Base-by-base conservation (phyloP, 371 early-diverging fungal genomes). In the Saksenaea vasiformis region DNA sequence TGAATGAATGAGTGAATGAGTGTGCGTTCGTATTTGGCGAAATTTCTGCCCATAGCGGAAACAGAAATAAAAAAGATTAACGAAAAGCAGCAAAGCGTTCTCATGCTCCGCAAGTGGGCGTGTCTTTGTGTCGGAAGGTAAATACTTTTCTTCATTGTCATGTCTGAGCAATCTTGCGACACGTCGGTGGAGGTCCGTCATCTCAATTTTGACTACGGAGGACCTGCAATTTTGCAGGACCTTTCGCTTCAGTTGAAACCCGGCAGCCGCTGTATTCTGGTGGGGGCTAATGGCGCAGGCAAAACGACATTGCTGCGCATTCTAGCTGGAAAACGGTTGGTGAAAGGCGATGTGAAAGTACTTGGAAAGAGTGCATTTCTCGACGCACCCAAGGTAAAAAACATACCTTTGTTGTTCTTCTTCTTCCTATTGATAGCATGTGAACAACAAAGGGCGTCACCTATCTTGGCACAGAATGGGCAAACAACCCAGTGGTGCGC, bases 391-490 rank as follows among this genome's bases (percentile, higher is more conserved):
- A 53, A 61, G 66, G 74, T 77, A 67, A 64, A 71, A 41, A 3
- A 41, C 3, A 31, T 11, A 38, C 28, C n/a, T 27, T 9, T 1
- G 5, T 24, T 47, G 13, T 58, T 27, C 8, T 15, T 43, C 24
- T 43, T 56, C 15, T 44, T 44, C 24, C 14, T 47, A 27, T 3
- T 17, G 39, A 34, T 15, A 55, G 60, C 28, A n/a, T 53, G 35
- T 27, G 37, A 19, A 60, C 10, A 35, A 31, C 7, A 28, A 56
- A 87, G 86, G 87, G 88, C 27, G 79, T 91, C 34, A 90, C 90
- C 2, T 93, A 93, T 69, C 77, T 93, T 14, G 93, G 93, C 5
- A 90, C 92, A 13, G 93, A 93, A 71, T 93, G 92, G 92, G 90
- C 88, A 5, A 70, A 67, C 34, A 86, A 86, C 53, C 79, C 86